These are phyloP conservation scores for Trichoderma atroviride DNA, from an alignment of 2,329 filamentous ascomycete species.

Conservation along the genomic window DNA sequence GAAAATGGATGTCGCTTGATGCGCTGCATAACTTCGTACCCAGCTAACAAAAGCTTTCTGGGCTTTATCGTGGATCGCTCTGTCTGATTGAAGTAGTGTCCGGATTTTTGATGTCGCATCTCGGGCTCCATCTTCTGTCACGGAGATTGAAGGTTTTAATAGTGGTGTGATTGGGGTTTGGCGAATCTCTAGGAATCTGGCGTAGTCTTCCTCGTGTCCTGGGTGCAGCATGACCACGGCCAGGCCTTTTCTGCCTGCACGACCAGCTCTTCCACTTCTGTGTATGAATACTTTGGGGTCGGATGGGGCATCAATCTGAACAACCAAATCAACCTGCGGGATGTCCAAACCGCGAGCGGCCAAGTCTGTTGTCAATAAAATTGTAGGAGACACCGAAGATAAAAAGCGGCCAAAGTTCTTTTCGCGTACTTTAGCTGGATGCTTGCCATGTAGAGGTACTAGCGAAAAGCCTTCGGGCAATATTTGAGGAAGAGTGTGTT, in stretches of 20 bases:
- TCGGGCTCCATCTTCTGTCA: constrained; percentile 64
- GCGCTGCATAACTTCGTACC: constrained; percentile 88
- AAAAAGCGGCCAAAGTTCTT: constrained; percentile 85
- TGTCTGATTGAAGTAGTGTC: constrained; percentile 53
- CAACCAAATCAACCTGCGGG: constrained; percentile 85
- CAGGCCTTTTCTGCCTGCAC: constrained; percentile 83
- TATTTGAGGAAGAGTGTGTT: constrained; percentile 73
- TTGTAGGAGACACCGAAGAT: constrained; percentile 70
- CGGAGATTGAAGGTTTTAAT: constrained; percentile 55
- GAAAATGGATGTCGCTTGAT: constrained; percentile 91
- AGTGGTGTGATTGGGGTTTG: constrained; percentile 79
- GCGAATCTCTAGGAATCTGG: constrained; percentile 81
- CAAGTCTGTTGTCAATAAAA: constrained; percentile 91
- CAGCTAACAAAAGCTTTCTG: constrained; percentile 92
- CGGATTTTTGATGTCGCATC: constrained; percentile 63
- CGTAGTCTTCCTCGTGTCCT: constrained; percentile 85
- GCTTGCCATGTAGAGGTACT: constrained; percentile 88
- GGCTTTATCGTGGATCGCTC: constrained; percentile 77
- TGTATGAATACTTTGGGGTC: constrained; percentile 97
- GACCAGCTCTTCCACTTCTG: constrained; percentile 83
- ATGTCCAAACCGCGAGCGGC: constrained; percentile 90
- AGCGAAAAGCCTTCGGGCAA: constrained; percentile 70
- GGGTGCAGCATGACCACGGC: constrained; percentile 85
- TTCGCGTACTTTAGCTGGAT: constrained; percentile 81
- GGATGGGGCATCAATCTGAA: constrained; percentile 80